Base-by-base conservation (phyloP, 208 protist species). In the Crithidia fasciculata region DNA sequence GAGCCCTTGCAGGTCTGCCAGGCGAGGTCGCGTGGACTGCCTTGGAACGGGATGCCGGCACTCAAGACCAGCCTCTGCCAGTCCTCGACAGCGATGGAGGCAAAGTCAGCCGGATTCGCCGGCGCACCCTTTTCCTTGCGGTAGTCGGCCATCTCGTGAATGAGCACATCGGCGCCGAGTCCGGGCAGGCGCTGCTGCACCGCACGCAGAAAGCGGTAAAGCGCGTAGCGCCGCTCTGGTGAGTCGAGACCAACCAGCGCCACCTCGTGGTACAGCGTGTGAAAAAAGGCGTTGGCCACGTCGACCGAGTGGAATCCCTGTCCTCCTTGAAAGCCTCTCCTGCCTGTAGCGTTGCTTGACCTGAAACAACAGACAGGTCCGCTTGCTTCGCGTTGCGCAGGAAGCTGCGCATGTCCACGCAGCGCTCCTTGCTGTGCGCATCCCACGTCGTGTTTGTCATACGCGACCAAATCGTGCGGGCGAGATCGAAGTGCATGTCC, bases 1-100 rank as follows among this genome's bases (percentile, higher is more conserved):
- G 84, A 90, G n/a, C 89, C 89, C 3, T 47, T 60, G 74, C 89
- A 94, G 3, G 86, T 90, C 45, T 40, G 39, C 89, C 89, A 94
- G 36, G 52, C n/a, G 39, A 90, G 76, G 8, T 77, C 47, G 10
- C 69, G 59, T 19, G 89, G 86, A 1, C 47, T 70, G 54, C 86
- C 86, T 19, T 72, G 39, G 63, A 82, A 85, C 15, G 89, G 89
- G 55, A 94, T 90, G 39, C 59, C 76, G 16, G 86, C 86, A 36
- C 66, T 50, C 19, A 86, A 37, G 9, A 91, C 86, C 1, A 70
- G 61, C 49, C 52, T 45, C 77, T 86, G 84, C 89, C 86, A 91
- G 10, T 69, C 55, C 40, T 19, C 65, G 28, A 80, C 68, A 4
- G 68, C 65, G 54, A 80, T 41, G 19, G 56, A 52, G 28, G 53